Base-by-base conservation (phyloP, 1,284 basidiomycete species). In the Rhizoctonia solani region DNA sequence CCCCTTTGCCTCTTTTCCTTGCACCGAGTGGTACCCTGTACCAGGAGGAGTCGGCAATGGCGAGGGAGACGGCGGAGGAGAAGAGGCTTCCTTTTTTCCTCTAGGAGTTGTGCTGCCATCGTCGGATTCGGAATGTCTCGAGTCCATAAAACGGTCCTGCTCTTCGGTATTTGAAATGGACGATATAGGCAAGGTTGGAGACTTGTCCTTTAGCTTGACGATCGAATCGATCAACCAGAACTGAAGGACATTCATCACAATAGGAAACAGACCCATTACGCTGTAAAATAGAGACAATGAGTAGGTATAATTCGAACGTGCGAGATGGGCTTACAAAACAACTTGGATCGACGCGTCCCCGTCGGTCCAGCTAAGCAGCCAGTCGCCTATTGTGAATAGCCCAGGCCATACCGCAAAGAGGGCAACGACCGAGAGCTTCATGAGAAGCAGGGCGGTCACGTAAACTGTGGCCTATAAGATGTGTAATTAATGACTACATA, bases 191-290 rank as follows among this genome's bases (percentile, higher is more conserved):
- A 53, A 32, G 25, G 30, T 47, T 23, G 47, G 41, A 30, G 29
- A 23, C 14, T 63, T 50, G 23, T 50, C 44, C 23, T 59, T 59
- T 9, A 69, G 66, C 75, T 91, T 93, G 74, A 93, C 89, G 69
- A 93, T 92, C 0, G 91, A 91, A 77, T 93, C 90, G 67, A 92
- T 91, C 54, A 92, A 78, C 90, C 90, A 92, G 80, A 92, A 92
- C 75, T 96, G 93, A 19, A 94, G 72, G 54, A 95, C 80, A 76
- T 95, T 98, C 94, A 97, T 97, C 68, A 89, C 81, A 69, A 95
- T 88, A 0, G 95, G 95, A 79, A 97, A 95, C 54, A 98, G 76
- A 66, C 93, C 92, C 92, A 98, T 96, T 37, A 88, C 88, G 73
- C 89, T 91, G 71, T 37, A 54, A 53, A 70, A 54, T 66, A 53